phyloP scores from a whole-genome alignment of 164 flowering plant genomes.

The Stephania cephalantha region DNA sequence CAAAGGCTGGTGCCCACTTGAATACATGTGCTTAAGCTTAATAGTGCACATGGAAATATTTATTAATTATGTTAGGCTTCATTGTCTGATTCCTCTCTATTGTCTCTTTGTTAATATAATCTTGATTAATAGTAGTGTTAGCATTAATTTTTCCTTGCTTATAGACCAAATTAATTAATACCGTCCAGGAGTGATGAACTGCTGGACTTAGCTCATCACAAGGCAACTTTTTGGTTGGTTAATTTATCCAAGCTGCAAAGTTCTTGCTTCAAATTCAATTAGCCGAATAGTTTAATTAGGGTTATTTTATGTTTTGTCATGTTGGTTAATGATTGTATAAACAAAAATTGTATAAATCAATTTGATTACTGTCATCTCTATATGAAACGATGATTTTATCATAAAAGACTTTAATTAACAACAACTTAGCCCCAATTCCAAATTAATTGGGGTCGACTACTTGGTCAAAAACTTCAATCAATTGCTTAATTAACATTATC shows the following conservation, averaged over 20 bases:
- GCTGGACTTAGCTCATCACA: not conserved
- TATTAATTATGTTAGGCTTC: not conserved
- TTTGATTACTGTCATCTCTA: not conserved
- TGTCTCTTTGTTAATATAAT: not conserved
- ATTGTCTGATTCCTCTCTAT: not conserved
- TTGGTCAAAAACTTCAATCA: too few species aligned
- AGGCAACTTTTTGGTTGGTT: too few species aligned
- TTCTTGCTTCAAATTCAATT: too few species aligned
- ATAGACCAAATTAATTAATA: not conserved
- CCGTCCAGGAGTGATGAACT: not conserved
- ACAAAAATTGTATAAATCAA: not conserved
- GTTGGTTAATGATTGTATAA: not conserved
- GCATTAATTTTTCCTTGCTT: not conserved
- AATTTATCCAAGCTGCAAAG: too few species aligned
- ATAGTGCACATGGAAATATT: constrained; percentile 1
- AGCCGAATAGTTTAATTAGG: not conserved
- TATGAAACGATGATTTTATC: not conserved
- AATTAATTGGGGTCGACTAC: too few species aligned
- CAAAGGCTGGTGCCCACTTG: not conserved
- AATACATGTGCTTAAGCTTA: not conserved
- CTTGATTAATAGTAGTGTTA: not conserved
- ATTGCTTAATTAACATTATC: too few species aligned
- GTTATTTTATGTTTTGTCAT: not conserved
- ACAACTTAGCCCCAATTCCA: too few species aligned
- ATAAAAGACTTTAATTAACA: not conserved